A percentile compares a stretch with the other conserved stretches of the same genome.
phyloP scores from a whole-genome alignment of 2,329 filamentous ascomycete species.

The Xylariomycetidae sp. region DNA sequence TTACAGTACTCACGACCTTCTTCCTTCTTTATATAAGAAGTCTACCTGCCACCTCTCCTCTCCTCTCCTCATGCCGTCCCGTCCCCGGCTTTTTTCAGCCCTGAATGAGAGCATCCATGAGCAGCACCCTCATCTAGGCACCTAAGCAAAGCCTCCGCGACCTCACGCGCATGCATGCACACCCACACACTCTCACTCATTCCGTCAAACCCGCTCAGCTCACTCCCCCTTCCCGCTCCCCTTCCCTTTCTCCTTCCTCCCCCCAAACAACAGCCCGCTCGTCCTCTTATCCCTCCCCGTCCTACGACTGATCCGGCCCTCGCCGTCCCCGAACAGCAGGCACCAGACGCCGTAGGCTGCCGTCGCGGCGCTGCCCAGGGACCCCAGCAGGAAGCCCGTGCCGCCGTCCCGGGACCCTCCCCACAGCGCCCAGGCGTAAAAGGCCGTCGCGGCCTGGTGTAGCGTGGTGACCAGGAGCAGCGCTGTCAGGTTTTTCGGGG shows the following conservation, averaged over 20 bases:
- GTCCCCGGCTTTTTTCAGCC: no score
- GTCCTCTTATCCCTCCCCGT: conserved; percentile 38
- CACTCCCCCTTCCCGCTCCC: conserved; percentile 10
- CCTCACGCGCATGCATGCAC: no score
- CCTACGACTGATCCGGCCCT: conserved; percentile 29
- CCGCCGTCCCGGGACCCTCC: conserved; percentile 49
- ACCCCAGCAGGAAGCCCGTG: conserved; percentile 56
- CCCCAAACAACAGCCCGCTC: conserved; percentile 36
- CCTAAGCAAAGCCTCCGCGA: no score
- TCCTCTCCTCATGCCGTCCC: no score
- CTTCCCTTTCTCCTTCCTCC: conserved; percentile 29
- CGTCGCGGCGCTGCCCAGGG: conserved; percentile 51
- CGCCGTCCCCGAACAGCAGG: conserved; percentile 36
- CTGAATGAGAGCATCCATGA: no score
- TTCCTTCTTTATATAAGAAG: no score
- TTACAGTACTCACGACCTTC: no score
- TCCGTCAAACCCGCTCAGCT: no score
- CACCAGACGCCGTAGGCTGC: conserved; percentile 62
- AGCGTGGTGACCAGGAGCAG: conserved; percentile 60
- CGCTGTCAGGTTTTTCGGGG: conserved; percentile 40
- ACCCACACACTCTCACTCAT: no score
- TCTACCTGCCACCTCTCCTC: no score
- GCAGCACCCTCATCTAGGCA: no score
- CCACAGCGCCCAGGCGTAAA: conserved; percentile 67
- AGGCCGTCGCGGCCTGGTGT: conserved; percentile 60